Percentiles rank a stretch among this genome's conserved stretches.
Evolutionary conservation across 371 early-diverging fungal species (phyloP).

Genomic region (Mucor circinelloides): DNA sequence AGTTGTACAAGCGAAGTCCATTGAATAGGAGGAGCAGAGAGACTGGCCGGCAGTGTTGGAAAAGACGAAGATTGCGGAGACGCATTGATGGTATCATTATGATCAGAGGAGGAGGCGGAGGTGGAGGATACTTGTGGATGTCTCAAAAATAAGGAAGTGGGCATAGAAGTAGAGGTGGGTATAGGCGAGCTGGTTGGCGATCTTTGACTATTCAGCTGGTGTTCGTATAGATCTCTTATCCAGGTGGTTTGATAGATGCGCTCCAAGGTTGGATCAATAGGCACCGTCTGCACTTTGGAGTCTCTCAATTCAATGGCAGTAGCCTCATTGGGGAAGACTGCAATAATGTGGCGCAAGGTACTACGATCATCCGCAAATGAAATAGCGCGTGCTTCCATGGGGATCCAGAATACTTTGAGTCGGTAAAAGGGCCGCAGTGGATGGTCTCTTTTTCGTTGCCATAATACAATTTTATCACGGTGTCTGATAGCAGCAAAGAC

Average conservation of each 20-base stretch:
- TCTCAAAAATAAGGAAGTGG: conserved; percentile 1
- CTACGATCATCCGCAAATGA: conserved; percentile 51
- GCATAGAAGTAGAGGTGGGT: conserved; percentile 7
- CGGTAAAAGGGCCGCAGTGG: conserved; percentile 28
- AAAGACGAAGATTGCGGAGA: neutral
- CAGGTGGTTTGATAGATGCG: conserved; percentile 32
- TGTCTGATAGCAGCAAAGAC: conserved; percentile 40
- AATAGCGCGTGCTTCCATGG: conserved; percentile 36
- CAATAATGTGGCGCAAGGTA: conserved; percentile 38
- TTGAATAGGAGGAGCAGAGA: conserved; percentile 28
- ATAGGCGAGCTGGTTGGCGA: conserved; percentile 7
- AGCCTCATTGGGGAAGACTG: conserved; percentile 42
- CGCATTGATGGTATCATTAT: neutral
- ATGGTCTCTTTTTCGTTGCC: conserved; percentile 37
- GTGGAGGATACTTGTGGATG: neutral
- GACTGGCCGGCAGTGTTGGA: conserved; percentile 25
- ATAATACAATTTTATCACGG: conserved; percentile 40
- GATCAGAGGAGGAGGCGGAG: neutral
- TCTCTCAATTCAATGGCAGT: conserved; percentile 42
- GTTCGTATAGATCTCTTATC: conserved; percentile 30
- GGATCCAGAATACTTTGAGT: conserved; percentile 50
- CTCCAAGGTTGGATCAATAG: conserved; percentile 30
- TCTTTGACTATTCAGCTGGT: conserved; percentile 11
- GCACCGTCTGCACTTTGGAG: conserved; percentile 39
- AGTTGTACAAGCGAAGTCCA: conserved; percentile 51